Percentiles rank a stretch among this genome's conserved stretches.
Evolutionary conservation across 805 yeast genomes (phyloP).

Genomic region (Kregervanrija delftensis): DNA sequence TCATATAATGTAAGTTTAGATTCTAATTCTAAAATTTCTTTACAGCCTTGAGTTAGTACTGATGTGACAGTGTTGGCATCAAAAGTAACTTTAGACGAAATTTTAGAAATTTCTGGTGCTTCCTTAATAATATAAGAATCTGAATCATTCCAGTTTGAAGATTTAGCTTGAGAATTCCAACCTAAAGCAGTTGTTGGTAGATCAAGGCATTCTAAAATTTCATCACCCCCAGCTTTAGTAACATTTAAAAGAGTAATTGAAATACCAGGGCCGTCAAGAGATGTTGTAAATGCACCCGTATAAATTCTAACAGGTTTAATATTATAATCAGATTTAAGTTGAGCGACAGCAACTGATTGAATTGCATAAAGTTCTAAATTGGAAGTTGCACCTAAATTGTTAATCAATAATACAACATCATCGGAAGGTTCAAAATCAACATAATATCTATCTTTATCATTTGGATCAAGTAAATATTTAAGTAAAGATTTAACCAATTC

Average conservation of each 20-base stretch:
- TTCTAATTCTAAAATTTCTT: constrained; percentile 53
- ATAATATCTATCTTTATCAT: constrained; percentile 74
- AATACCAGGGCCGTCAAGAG: constrained; percentile 89
- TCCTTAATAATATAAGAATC: constrained; percentile 19
- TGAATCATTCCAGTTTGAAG: constrained; percentile 15
- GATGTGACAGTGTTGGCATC: constrained; percentile 24
- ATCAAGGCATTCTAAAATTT: constrained; percentile 54
- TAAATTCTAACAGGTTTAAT: constrained; percentile 62
- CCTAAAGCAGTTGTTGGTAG: constrained; percentile 74
- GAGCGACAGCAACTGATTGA: constrained; percentile 48
- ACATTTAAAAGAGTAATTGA: constrained; percentile 75
- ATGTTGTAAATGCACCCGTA: constrained; percentile 79
- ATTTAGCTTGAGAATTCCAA: constrained; percentile 51
- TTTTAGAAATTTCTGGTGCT: constrained; percentile 15
- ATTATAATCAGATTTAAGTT: constrained; percentile 44
- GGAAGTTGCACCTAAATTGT: constrained; percentile 89
- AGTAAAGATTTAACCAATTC: constrained; percentile 53
- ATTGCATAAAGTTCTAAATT: constrained; percentile 71
- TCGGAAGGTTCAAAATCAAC: constrained; percentile 52
- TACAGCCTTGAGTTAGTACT: constrained; percentile 43
- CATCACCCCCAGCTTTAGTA: constrained; percentile 40
- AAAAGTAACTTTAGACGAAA: constrained; percentile 21
- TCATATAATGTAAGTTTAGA: constrained; percentile 82
- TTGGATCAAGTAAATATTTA: constrained; percentile 50
- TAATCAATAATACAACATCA: constrained; percentile 68